Base-by-base conservation (phyloP, 1,284 basidiomycete genomes). In the Neolentinus lepideus region DNA sequence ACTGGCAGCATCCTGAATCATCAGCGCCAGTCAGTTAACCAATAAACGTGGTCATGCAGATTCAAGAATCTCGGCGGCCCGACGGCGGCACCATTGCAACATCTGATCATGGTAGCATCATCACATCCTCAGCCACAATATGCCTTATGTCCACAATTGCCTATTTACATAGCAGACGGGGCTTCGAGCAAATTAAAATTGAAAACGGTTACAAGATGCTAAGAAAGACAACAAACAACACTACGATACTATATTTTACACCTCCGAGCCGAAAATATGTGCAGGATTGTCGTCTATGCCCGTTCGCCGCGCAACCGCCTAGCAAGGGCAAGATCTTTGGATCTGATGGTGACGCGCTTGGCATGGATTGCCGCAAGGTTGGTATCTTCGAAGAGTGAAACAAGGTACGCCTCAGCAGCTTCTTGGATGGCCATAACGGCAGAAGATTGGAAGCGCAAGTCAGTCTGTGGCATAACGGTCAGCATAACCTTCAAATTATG, bases 401-500 rank as follows among this genome's bases (percentile, higher is more conserved):
- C 81, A 65, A 84, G 79, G 78, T 84, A 84, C 12, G 66, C 61
- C 71, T 84, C 82, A 56, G 79, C 75, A 29, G 81, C 80, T 71
- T 83, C 81, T 72, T 84, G 81, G 59, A 84, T 76, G 43, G 79
- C 82, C 61, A 77, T 73, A 64, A 83, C 78, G 63, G 81, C 82
- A 46, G 79, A 81, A 36, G 80, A 82, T 72, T 84, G 81, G 81
- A 84, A 84, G 66, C 81, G 78, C 57, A 84, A 73, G 67, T 83
- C 80, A 62, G 81, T 83, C 80, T 84, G 16, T 6, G n/a, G 16
- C 6, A n/a, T n/a, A 21, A 16, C 9, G 33, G 33, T 35, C 9
- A 35, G 33, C 33, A 35, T 35, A 16, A 16, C n/a, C n/a, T n/a
- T n/a, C n/a, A n/a, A n/a, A n/a, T 31, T 12, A 65, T 66, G 52